Percentiles rank a stretch among this genome's conserved stretches.
Evolutionary conservation across 2,329 filamentous ascomycete genomes (phyloP).

Genomic region (Dactylellina leptospora): DNA sequence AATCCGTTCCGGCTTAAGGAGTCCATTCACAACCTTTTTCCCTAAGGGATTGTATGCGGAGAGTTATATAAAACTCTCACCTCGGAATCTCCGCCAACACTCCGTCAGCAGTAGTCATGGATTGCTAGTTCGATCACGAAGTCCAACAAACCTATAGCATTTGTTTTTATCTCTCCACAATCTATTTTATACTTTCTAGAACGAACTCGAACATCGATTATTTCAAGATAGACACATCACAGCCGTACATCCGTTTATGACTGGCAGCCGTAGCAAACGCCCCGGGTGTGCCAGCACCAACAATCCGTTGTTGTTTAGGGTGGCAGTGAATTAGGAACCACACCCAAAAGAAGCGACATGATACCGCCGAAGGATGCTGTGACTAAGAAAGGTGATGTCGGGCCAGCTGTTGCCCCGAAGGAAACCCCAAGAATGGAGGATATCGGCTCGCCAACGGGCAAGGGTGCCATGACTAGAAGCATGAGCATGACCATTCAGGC

Average conservation of each 20-base stretch:
- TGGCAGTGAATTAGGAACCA: conserved; percentile 45
- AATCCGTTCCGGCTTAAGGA: neutral
- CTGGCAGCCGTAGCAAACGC: conserved; percentile 9
- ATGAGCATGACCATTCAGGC: conserved; percentile 90
- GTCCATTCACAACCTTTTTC: neutral
- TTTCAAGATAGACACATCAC: neutral
- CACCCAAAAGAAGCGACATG: conserved; percentile 27
- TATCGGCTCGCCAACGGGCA: conserved; percentile 27
- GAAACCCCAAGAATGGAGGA: conserved; percentile 33
- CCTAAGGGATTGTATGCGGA: conserved; percentile 7
- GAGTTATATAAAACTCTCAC: conserved; percentile 7
- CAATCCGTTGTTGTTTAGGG: conserved; percentile 49
- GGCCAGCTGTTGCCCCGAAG: conserved; percentile 33
- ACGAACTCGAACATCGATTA: neutral
- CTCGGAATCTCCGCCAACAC: conserved; percentile 8
- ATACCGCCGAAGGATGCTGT: conserved; percentile 44
- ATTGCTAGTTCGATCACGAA: conserved; percentile 30
- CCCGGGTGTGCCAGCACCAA: conserved; percentile 45
- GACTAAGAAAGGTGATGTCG: conserved; percentile 35
- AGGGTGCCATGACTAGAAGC: conserved; percentile 61
- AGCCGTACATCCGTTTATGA: conserved; percentile 41
- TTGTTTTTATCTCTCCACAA: neutral
- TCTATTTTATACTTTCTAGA: too few species aligned
- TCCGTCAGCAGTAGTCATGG: conserved; percentile 37
- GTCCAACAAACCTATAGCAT: neutral